Percentiles rank a stretch among this genome's conserved stretches.
Evolutionary conservation across 2,329 filamentous ascomycete genomes (phyloP).

Genomic region (Paecilomyces sp.): DNA sequence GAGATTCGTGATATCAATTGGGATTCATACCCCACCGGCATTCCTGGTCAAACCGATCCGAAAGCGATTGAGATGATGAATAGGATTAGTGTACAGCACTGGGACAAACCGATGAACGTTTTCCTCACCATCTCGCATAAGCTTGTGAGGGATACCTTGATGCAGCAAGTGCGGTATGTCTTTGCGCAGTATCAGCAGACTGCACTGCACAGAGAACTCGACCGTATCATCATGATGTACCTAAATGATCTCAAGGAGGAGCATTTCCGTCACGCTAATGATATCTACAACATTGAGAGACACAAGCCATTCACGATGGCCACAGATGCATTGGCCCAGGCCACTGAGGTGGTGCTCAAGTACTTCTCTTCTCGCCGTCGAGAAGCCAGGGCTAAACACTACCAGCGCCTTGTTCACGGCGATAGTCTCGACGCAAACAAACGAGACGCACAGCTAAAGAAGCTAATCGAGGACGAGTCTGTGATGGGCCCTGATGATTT

Average conservation of each 20-base stretch:
- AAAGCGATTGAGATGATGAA: constrained; percentile 56
- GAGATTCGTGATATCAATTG: constrained; percentile 50
- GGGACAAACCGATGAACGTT: constrained; percentile 47
- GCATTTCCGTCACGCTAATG: constrained; percentile 39
- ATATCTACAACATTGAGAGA: constrained; percentile 48
- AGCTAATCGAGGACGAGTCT: constrained; percentile 11
- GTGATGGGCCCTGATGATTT: constrained; percentile 28
- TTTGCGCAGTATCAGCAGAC: constrained; percentile 28
- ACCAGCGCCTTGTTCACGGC: constrained; percentile 5
- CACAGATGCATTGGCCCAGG: constrained; percentile 13
- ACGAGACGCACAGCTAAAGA: constrained; percentile 14
- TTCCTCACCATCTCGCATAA: constrained; percentile 26
- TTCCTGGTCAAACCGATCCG: constrained; percentile 53
- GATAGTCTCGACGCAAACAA: constrained; percentile 14
- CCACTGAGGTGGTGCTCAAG: constrained; percentile 7
- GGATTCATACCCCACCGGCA: constrained; percentile 48
- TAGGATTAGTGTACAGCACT: constrained; percentile 50
- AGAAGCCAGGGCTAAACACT: constrained; percentile 10
- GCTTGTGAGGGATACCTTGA: constrained; percentile 26
- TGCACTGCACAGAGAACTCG: constrained; percentile 23
- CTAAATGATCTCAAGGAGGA: constrained; percentile 35
- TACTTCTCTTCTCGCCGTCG: constrained; percentile 12
- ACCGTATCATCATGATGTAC: constrained; percentile 38
- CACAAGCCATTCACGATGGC: constrained; percentile 52
- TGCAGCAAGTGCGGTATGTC: constrained; percentile 40